phyloP scores from a whole-genome alignment of 2,329 filamentous ascomycete genomes.

The Cadophora luteo-olivacea region DNA sequence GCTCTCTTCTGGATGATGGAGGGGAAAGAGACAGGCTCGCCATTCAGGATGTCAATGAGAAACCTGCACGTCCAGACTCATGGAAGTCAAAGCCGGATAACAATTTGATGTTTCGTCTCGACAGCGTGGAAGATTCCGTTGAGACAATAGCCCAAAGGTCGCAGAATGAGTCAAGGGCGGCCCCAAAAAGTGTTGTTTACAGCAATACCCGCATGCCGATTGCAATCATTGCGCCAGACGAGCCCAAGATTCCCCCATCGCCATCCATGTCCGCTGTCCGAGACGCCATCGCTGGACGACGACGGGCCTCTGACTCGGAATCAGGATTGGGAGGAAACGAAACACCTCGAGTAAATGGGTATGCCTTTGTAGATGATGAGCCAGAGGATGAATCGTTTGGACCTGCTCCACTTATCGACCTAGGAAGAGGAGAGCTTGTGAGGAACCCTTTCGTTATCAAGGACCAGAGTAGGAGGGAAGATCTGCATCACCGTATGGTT shows the following conservation, averaged over 20 bases:
- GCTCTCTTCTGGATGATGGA: constrained; percentile 61
- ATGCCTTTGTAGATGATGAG: constrained; percentile 90
- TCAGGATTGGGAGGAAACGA: constrained; percentile 65
- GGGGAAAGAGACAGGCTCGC: constrained; percentile 62
- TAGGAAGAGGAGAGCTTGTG: constrained; percentile 65
- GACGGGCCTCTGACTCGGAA: constrained; percentile 67
- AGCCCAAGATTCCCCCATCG: constrained; percentile 66
- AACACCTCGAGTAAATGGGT: constrained; percentile 91
- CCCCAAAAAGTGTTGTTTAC: constrained; percentile 79
- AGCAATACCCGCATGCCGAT: constrained; percentile 80
- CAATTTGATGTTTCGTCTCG: constrained; percentile 83
- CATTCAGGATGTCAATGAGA: constrained; percentile 70
- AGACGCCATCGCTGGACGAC: constrained; percentile 80
- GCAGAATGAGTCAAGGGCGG: constrained; percentile 74
- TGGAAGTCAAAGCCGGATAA: constrained; percentile 82
- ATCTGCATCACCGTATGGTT: constrained; percentile 84
- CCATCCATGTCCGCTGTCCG: constrained; percentile 85
- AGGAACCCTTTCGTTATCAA: constrained; percentile 83
- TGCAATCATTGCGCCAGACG: constrained; percentile 47
- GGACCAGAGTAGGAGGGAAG: constrained; percentile 77
- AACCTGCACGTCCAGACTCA: constrained; percentile 77
- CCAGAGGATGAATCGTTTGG: constrained; percentile 55
- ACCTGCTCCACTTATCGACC: constrained; percentile 56
- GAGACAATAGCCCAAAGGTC: constrained; percentile 71
- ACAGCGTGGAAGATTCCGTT: constrained; percentile 64